Evolutionary conservation across 1,284 basidiomycete species (phyloP), one percentile per base, ranked within the genome.

Genomic region (Ceratobasidium sp.): DNA sequence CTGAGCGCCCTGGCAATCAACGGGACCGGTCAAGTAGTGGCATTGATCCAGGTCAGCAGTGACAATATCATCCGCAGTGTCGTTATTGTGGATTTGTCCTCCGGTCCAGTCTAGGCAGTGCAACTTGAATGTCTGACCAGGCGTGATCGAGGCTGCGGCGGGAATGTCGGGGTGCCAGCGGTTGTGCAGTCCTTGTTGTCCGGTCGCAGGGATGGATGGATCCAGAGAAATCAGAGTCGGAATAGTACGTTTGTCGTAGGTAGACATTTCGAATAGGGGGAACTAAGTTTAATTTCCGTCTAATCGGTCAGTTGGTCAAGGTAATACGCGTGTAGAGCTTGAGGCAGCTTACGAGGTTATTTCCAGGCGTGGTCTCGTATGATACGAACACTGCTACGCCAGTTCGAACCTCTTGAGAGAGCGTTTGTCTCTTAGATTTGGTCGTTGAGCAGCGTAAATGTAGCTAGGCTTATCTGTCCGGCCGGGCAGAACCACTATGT

Each of bases 41-140:
- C 89, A 79, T 74, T 85, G 85, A 15, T 83, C 85, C 40, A 91
- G 78, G 73, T 91, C 85, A 62, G 90, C 82, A 69, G 88, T 81
- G 75, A 81, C 84, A 71, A 92, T 80, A 73, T 91, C 90, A 75
- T 92, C 90, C 85, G 58, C 73, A 86, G 86, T 82, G 73, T 91
- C 88, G 72, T 90, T 90, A 76, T 91, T 91, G 50, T 86, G 85
- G 55, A 91, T 89, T 75, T 91, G 89, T 1, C 85, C 87, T 31
- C 88, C 88, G 17, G 89, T 90, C 86, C 88, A 91, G 73, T 91
- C 88, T 86, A 90, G 82, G 72, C 88, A 90, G 78, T 91, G 85
- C 34, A 92, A 77, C 72, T 90, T 91, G 82, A 93, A 92, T 2
- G 86, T 84, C 83, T 87, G 70, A 8, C 88, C 88, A 3, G 87